A percentile compares a stretch with the other conserved stretches of the same genome.
phyloP scores from a whole-genome alignment of 352 stramenopile species.

The Phytopythium delawarense region DNA sequence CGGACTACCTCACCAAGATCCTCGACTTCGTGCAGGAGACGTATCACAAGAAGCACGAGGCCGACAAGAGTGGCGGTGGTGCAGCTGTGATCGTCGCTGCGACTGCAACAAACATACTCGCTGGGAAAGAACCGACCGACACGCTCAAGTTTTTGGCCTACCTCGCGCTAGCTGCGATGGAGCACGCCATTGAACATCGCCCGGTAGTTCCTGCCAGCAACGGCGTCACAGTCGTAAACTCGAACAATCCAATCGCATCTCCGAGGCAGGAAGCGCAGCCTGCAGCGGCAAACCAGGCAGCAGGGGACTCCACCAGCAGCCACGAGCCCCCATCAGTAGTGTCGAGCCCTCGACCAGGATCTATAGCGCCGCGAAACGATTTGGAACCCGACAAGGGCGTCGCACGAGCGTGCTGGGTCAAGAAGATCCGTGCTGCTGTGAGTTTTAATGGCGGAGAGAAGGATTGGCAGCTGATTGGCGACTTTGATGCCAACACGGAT shows the following conservation, averaged over 20 bases:
- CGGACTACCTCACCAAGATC: constrained; percentile 71
- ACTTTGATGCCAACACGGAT: constrained; percentile 58
- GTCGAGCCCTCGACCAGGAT: background rate
- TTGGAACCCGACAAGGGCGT: constrained; percentile 3
- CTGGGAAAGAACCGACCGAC: constrained; percentile 68
- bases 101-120: constrained; percentile 72
- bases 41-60: constrained; percentile 31
- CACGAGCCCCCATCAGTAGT: background rate
- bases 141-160: constrained; percentile 77
- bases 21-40: constrained; percentile 66
- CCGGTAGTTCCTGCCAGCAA: background rate
- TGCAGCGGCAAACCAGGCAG: background rate
- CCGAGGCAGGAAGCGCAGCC: background rate
- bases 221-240: background rate
- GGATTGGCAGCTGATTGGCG: constrained; percentile 54
- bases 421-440: constrained; percentile 46
- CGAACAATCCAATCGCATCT: constrained; percentile 4
- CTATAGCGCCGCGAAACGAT: background rate
- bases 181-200: constrained; percentile 38
- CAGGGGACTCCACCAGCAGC: background rate
- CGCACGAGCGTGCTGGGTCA: constrained; percentile 44
- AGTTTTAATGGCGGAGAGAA: constrained; percentile 47
- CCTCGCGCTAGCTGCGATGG: constrained; percentile 51
- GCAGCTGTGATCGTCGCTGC: constrained; percentile 50
- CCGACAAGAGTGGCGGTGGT: constrained; percentile 6